Conservation (phyloP, 768 basidiomycete genomes). For the Naganishia antarctica region DNA sequence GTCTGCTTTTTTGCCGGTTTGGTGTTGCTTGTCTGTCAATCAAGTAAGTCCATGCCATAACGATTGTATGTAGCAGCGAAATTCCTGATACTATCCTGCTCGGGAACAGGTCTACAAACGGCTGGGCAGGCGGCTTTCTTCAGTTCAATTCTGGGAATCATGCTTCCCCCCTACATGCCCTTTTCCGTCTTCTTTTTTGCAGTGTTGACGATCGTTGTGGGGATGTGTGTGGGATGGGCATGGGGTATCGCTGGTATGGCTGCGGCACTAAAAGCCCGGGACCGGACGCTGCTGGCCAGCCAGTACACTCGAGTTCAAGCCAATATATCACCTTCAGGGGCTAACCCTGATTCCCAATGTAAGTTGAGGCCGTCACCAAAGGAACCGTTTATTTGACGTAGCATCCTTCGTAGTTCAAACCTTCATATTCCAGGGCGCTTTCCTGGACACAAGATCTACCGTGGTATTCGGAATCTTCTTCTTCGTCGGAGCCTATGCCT, state of each 20-base stretch:
- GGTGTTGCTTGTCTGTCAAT: constrained; percentile 40
- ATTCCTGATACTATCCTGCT: too few species aligned
- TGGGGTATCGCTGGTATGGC: constrained; percentile 58
- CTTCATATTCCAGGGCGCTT: constrained; percentile 55
- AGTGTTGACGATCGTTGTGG: constrained; percentile 53
- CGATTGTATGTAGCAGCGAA: background rate
- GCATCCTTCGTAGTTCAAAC: constrained; percentile 37
- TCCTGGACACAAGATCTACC: constrained; percentile 55
- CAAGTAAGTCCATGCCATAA: constrained; percentile 30
- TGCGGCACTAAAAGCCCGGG: constrained; percentile 52
- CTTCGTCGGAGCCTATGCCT: constrained; percentile 53
- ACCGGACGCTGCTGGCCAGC: constrained; percentile 4
- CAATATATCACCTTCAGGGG: constrained; percentile 24
- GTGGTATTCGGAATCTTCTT: constrained; percentile 56
- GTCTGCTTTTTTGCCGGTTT: constrained; percentile 37
- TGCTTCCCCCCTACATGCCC: constrained; percentile 56
- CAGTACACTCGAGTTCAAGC: constrained; percentile 11
- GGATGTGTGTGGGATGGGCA: constrained; percentile 57
- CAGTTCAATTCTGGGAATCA: constrained; percentile 37
- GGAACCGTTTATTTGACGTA: background rate
- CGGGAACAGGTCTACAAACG: constrained; percentile 35
- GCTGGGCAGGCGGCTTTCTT: constrained; percentile 53
- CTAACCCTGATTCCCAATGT: constrained; percentile 43
- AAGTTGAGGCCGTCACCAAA: constrained; percentile 20
- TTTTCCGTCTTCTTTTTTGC: constrained; percentile 56